phyloP scores from a whole-genome alignment of 371 early-diverging fungal species.

The Coemansia sp. region DNA sequence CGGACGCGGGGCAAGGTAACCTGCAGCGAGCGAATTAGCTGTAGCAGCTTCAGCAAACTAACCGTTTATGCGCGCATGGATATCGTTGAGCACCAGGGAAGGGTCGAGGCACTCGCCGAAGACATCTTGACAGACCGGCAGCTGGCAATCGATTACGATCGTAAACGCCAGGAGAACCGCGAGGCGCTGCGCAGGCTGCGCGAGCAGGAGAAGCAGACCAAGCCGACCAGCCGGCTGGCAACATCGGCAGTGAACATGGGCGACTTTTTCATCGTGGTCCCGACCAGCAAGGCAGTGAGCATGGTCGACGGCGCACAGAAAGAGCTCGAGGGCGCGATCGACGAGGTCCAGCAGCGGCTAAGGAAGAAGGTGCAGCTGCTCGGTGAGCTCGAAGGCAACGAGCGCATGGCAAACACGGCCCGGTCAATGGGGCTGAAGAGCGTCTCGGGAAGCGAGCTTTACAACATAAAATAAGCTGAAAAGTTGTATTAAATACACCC shows the following conservation, averaged over 20 bases:
- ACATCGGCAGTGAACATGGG: conserved; percentile 47
- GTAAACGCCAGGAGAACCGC: conserved; percentile 42
- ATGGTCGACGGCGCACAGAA: conserved; percentile 41
- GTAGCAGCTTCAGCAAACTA: neutral
- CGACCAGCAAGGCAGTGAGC: conserved; percentile 21
- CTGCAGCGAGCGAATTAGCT: neutral
- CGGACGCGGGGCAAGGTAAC: neutral
- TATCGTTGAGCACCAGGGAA: conserved; percentile 30
- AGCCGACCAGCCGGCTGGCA: conserved; percentile 21
- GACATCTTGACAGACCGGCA: conserved; percentile 44
- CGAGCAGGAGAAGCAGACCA: conserved; percentile 13
- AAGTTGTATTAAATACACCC: neutral
- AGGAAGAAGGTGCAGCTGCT: conserved; percentile 27
- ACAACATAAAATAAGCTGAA: neutral
- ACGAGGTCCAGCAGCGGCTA: conserved; percentile 37
- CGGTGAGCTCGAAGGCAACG: conserved; percentile 29
- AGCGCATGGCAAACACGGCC: conserved; percentile 2
- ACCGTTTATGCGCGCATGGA: conserved; percentile 15
- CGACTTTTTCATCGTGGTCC: conserved; percentile 45
- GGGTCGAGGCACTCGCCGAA: conserved; percentile 40
- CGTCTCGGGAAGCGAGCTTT: conserved; percentile 14
- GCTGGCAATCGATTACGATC: conserved; percentile 35
- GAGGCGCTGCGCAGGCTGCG: conserved; percentile 29
- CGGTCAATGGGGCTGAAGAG: conserved; percentile 24
- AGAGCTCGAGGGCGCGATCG: conserved; percentile 40